Base-by-base conservation (phyloP, 345 rosid species). In the Hypericum androsaemum region DNA sequence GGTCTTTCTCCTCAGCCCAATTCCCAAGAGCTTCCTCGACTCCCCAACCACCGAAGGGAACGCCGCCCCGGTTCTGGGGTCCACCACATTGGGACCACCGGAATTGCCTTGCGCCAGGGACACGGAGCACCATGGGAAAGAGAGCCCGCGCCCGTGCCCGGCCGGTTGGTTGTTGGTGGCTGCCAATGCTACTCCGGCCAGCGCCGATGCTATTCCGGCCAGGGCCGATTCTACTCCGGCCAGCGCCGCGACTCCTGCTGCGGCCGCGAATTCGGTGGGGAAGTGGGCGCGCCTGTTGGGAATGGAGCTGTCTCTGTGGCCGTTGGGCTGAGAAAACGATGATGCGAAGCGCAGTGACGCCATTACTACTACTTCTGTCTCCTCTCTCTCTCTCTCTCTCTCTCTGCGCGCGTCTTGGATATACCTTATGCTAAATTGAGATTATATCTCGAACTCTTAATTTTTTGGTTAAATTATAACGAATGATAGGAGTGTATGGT, bases 261-360 rank as follows among this genome's bases (percentile, higher is more conserved):
- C 72, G 40, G 64, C 67, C n/a, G 73, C 64, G 12, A 70, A 44
- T 43, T 60, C 60, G 17, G 77, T 47, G 58, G 68, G 66, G 45
- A 65, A 66, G 56, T 64, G 59, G 32, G 64, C 11, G 48, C 41
- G 52, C 70, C 72, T 44, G 64, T 66, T 35, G 46, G 71, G 53
- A 37, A 65, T 57, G 52, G 67, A 47, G 17, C 65, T 48, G 64
- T 10, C 62, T 44, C 13, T 65, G 13, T 61, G 56, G 14, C 39
- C 70, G 53, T 53, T 43, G 54, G 85, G 84, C 80, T 76, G 95
- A 82, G 85, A 76, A 67, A 82, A 79, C 81, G 62, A 86, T 84
- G 80, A 80, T 6, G 97, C 95, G 63, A 83, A 83, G 54, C 94
- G 82, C 46, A 89, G 68, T 11, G 89, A 86, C 57, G 71, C 83